Base-by-base conservation (phyloP, 177 flowering plant genomes). In the Vitis hybrid region DNA sequence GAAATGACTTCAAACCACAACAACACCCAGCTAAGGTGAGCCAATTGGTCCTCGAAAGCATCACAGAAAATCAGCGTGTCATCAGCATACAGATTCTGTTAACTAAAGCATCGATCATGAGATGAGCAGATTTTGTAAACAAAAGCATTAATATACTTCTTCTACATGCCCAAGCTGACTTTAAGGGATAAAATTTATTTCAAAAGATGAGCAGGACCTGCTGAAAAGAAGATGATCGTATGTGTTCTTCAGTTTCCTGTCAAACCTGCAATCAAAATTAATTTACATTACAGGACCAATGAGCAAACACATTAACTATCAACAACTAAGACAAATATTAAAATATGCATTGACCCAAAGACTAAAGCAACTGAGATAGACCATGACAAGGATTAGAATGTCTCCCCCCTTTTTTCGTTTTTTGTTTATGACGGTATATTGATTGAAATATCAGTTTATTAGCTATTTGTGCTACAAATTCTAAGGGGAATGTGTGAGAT, bases 161-260 rank as follows among this genome's bases (percentile, higher is more conserved):
- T n/a, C 13, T 70, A 20, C 2, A 9, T 17, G 35, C 61, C 61
- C 30, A 27, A 61, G 18, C 58, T 54, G 46, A 55, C 17, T 30
- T 13, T 1, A 15, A 66, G 24, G 17, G 10, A 41, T 17, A 54
- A 64, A 32, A 10, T 27, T 17, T 27, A n/a, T 27, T 17, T 46
- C 9, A 1, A 41, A 49, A 48, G 13, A 56, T 52, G 58, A 73
- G 52, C 52, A 18, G 6, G 58, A 88, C 94, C 94, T 90, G 92
- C 94, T 88, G 80, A 90, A 90, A 55, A 90, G 87, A 67, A 90
- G 80, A 81, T 88, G 90, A 72, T 90, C 90, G 67, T 83, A 88
- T 55, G 90, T 85, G 72, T 90, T 90, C 76, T 82, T 90, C 78
- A 90, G 77, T 72, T 90, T 90, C 74, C 92, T 82, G 84, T 90